Base-by-base conservation (phyloP, 306 rosid species). In the Dalbergia oliveri region DNA sequence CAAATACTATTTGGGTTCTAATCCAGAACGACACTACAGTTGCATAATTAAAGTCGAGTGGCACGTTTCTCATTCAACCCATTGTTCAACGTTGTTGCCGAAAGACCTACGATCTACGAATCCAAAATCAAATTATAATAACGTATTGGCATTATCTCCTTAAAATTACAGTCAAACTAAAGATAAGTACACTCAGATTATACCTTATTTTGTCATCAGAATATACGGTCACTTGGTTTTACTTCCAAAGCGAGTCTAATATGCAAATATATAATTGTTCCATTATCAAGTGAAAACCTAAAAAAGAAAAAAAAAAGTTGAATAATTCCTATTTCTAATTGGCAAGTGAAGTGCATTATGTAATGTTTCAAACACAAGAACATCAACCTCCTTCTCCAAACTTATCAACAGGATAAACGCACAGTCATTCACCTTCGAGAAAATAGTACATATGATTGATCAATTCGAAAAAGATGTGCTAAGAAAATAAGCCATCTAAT, bases 351-450 rank as follows among this genome's bases (percentile, higher is more conserved):
- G 66, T 9, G 53, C 23, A 67, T 14, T 26, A 66, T 50, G 80
- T 59, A 43, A 66, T 57, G 43, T 21, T 82, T 69, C 66, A 53
- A 61, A 76, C 44, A 57, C 37, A 56, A 41, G 35, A 11, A 76
- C 47, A 35, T 77, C 50, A 16, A 31, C 64, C 63, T 34, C 34
- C 70, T 45, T 61, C 47, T 45, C 26, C 72, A 83, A 78, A 78
- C 57, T 75, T 37, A 83, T 78, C 76, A 49, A 61, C 71, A 57
- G 45, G 47, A 65, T 78, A 37, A 50, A 50, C 13, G 68, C 45
- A 75, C 14, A 35, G 37, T 75, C 50, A 50, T 19, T 18, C 75
- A 66, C 50, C 60, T 60, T 65, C 37, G 64, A 56, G 64, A 71
- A 33, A 68, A 18, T 16, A 5, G 41, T 53, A 35, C 16, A 54